Evolutionary conservation across 805 yeast genomes (phyloP), one percentile per base, ranked within the genome.

Genomic region (Cyberlindnera galapagoensis): DNA sequence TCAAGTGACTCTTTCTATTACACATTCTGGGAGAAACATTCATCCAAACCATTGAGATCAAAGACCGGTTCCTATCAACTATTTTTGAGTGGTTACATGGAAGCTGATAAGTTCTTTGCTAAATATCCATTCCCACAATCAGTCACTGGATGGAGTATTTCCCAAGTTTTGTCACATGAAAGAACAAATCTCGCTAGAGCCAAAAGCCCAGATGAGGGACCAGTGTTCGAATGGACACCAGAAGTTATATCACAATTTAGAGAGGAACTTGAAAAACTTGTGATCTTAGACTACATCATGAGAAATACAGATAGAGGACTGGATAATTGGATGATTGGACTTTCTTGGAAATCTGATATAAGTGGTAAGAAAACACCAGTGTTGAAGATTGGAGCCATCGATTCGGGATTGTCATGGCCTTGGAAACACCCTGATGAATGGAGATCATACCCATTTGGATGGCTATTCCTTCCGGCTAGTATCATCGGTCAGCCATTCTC

Each of bases 351-450:
- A 12, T 36, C 39, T 6, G 28, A n/a, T 6, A 35, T 33, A 0
- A 43, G 49, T 20, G 42, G 46, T 9, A 25, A 28, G 6, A 49
- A 52, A 38, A 42, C 41, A 11, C 79, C 80, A 0, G 35, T 24
- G 1, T 38, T 80, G 10, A 65, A 60, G 31, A 62, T 80, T 19
- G 86, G 84, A 3, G 90, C 88, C 1, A 80, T 80, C 27, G 88
- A 80, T 46, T 77, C 83, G 11, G 87, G 87, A 0, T 59, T 80
- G 19, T 67, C 87, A 0, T 80, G 76, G 44, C 88, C 90, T 5
- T 80, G 86, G 86, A 80, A 80, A 46, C 85, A 79, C 42, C 88
- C 88, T 0, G 83, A 80, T 53, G 86, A 79, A 47, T 79, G 87
- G 85, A 57, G 88, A 34, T 76, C 84, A 1, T 80, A 76, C 44